Evolutionary conservation across 352 stramenopile genomes (phyloP).

Genomic region (Pythium grandisporangium): DNA sequence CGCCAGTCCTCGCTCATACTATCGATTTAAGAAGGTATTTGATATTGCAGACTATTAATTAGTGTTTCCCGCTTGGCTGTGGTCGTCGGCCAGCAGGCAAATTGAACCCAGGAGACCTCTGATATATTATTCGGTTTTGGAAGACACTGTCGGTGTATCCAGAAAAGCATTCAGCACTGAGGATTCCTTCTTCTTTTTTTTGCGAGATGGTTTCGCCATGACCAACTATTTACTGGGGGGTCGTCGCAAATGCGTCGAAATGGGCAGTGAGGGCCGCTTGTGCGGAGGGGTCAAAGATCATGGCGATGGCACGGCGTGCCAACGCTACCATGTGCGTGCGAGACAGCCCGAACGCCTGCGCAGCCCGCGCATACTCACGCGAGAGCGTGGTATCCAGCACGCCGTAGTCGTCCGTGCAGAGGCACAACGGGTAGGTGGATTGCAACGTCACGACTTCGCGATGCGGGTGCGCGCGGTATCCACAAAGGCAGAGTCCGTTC

Average conservation of each 20-base stretch:
- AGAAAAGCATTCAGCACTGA: too few relatives aligned
- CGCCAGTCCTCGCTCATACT: too few relatives aligned
- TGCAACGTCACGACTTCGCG: conserved; percentile 33
- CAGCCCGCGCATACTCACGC: conserved; percentile 80
- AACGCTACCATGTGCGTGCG: conserved; percentile 30
- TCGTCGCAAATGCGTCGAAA: conserved; percentile 14
- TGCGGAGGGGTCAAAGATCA: conserved; percentile 51
- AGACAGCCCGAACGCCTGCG: conserved; percentile 61
- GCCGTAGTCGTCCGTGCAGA: conserved; percentile 92
- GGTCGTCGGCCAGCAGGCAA: too few relatives aligned
- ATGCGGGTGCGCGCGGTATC: conserved; percentile 81
- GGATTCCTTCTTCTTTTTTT: too few relatives aligned
- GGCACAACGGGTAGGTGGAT: conserved; percentile 71
- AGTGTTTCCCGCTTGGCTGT: too few relatives aligned
- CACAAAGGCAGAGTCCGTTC: conserved; percentile 40
- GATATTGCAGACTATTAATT: too few relatives aligned
- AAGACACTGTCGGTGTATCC: too few relatives aligned
- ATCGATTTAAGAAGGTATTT: too few relatives aligned
- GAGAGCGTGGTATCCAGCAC: conserved; percentile 88
- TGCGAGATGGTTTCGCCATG: conserved; percentile 1
- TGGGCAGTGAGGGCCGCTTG: conserved; percentile 13
- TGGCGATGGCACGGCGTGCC: conserved; percentile 26
- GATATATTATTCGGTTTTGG: too few relatives aligned
- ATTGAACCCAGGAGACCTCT: too few relatives aligned
- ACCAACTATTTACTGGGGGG: conserved; percentile 2